Evolutionary conservation across 75 land plant species (phyloP).

Genomic region (Isoetes taiwanensis): DNA sequence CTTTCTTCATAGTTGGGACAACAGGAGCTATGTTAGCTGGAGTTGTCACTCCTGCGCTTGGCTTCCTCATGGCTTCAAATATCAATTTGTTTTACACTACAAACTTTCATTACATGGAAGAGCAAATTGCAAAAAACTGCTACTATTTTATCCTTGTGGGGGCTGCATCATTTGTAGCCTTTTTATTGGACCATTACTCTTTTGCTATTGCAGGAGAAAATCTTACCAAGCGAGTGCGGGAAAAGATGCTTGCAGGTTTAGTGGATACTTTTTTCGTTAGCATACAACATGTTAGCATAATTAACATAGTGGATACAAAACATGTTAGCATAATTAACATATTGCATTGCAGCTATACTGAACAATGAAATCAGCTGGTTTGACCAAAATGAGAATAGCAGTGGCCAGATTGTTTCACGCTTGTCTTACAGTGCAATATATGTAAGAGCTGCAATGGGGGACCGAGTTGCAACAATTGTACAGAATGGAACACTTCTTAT

Average conservation of each 20-base stretch:
- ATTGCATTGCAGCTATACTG: constrained; percentile 41
- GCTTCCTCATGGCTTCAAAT: constrained; percentile 59
- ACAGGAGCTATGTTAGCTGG: constrained; percentile 70
- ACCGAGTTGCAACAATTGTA: constrained; percentile 68
- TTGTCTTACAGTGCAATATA: constrained; percentile 67
- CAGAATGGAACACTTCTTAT: constrained; percentile 72
- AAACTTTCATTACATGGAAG: constrained; percentile 30
- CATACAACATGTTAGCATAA: too few relatives aligned
- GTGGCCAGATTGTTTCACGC: constrained; percentile 55
- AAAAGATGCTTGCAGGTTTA: constrained; percentile 45
- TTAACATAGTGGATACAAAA: constrained; percentile 47
- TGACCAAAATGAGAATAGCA: constrained; percentile 80
- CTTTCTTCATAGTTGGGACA: constrained; percentile 50
- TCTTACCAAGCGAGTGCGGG: constrained; percentile 58
- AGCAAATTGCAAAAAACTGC: constrained; percentile 27
- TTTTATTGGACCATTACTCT: constrained; percentile 45
- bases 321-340: constrained; percentile 47
- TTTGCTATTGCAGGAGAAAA: constrained; percentile 81
- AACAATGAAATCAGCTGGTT: constrained; percentile 87
- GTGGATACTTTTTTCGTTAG: too few relatives aligned
- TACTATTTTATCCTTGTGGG: constrained; percentile 38
- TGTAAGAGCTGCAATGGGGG: constrained; percentile 87
- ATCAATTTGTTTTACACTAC: constrained; percentile 54
- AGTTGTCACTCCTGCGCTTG: constrained; percentile 57
- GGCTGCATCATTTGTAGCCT: constrained; percentile 30